phyloP scores from a whole-genome alignment of 2,329 filamentous ascomycete species.

The Sclerotinia sclerotiorum region DNA sequence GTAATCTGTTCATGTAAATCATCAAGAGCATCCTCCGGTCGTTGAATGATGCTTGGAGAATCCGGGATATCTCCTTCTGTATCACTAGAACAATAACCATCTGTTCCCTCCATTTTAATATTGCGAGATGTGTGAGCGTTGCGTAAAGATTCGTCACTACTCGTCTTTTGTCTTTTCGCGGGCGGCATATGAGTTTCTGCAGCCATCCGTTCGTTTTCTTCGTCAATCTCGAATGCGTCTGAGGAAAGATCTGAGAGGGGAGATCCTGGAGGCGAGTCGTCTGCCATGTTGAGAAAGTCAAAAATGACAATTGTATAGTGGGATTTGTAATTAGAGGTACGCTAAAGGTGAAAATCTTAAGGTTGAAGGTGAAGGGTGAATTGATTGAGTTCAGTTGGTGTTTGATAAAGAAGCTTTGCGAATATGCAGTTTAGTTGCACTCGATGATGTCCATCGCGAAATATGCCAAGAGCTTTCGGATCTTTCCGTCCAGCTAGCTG shows the following conservation, averaged over 20 bases:
- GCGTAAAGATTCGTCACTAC: slow-evolving; percentile 28
- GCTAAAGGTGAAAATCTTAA: background rate
- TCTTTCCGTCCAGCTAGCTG: background rate
- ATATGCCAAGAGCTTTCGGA: slow-evolving; percentile 4
- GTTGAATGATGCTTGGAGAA: slow-evolving; percentile 60
- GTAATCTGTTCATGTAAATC: slow-evolving; percentile 77
- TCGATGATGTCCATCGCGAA: background rate
- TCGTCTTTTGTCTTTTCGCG: slow-evolving; percentile 39
- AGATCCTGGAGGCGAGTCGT: slow-evolving; percentile 56
- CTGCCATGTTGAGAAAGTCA: slow-evolving; percentile 42
- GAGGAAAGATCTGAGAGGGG: slow-evolving; percentile 65
- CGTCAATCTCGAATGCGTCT: slow-evolving; percentile 57
- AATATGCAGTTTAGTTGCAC: slow-evolving; percentile 4
- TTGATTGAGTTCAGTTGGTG: slow-evolving; percentile 1
- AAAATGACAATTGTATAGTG: background rate
- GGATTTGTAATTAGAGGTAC: background rate
- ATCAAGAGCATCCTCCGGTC: slow-evolving; percentile 62
- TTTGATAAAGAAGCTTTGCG: background rate
- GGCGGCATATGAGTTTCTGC: slow-evolving; percentile 42
- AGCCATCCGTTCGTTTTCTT: slow-evolving; percentile 53
- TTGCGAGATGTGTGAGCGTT: slow-evolving; percentile 38
- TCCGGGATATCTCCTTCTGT: slow-evolving; percentile 81
- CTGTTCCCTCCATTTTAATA: slow-evolving; percentile 36
- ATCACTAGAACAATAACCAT: slow-evolving; percentile 74
- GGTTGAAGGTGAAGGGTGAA: background rate